phyloP scores from a whole-genome alignment of 495 filamentous ascomycete species.

The Aspergillus cavernicola region DNA sequence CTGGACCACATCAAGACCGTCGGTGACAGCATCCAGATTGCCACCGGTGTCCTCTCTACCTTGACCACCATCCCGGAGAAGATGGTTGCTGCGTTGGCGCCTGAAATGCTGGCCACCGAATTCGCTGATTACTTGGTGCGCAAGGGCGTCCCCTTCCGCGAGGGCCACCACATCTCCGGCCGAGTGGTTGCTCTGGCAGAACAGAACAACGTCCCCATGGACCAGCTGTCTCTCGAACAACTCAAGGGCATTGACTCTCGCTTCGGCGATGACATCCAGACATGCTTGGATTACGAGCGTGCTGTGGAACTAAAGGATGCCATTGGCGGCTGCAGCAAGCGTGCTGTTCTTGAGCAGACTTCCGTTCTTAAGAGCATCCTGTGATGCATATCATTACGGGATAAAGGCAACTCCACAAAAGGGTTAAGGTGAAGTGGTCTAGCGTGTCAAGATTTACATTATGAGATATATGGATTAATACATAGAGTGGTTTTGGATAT shows the following conservation, averaged over 20 bases:
- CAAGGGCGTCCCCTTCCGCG: conserved; percentile 73
- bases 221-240: conserved; percentile 66
- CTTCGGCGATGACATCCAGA: conserved; percentile 70
- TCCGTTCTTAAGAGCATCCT: conserved; percentile 56
- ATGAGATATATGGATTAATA: conserved; percentile 13
- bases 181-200: conserved; percentile 73
- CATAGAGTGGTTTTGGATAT: conserved; percentile 3
- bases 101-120: conserved; percentile 77
- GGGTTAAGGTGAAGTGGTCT: not conserved
- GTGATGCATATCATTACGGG: conserved; percentile 15
- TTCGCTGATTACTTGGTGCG: conserved; percentile 89
- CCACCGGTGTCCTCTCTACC: conserved; percentile 69
- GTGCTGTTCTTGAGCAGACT: conserved; percentile 75
- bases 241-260: conserved; percentile 69
- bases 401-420: not conserved
- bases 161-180: conserved; percentile 89
- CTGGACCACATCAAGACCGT: conserved; percentile 87
- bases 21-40: conserved; percentile 79
- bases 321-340: conserved; percentile 76
- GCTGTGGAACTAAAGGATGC: conserved; percentile 81
- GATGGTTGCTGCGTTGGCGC: conserved; percentile 73
- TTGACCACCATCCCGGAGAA: conserved; percentile 64
- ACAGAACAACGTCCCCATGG: conserved; percentile 66
- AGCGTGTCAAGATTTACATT: not conserved
- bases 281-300: conserved; percentile 79